phyloP scores from a whole-genome alignment of 495 filamentous ascomycete genomes.

The Halenospora varia region DNA sequence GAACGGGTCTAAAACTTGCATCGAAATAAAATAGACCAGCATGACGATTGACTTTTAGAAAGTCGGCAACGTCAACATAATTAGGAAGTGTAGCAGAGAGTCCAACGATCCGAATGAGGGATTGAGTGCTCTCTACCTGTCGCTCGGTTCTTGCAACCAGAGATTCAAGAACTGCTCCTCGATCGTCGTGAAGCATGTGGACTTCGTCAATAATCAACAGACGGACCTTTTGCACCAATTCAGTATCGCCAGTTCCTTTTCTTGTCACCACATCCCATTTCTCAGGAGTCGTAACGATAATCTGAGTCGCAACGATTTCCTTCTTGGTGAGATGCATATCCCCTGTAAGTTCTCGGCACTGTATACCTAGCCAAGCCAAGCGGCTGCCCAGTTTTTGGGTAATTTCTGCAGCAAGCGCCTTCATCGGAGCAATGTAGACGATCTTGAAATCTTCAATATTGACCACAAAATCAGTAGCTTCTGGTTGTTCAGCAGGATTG shows the following conservation, averaged over 20 bases:
- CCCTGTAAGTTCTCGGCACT: conserved; percentile 87
- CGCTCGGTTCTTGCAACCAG: conserved; percentile 90
- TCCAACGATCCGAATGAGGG: conserved; percentile 91
- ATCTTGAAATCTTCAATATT: conserved; percentile 91
- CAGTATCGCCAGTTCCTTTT: conserved; percentile 95
- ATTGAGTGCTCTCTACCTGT: conserved; percentile 97
- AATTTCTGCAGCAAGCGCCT: conserved; percentile 93
- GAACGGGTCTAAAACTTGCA: conserved; percentile 89
- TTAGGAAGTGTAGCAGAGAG: conserved; percentile 95
- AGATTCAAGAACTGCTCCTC: conserved; percentile 92
- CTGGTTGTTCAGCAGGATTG: conserved; percentile 68
- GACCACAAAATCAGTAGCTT: conserved; percentile 71
- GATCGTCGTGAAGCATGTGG: conserved; percentile 98
- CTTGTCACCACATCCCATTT: conserved; percentile 99
- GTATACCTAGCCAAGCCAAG: conserved; percentile 87
- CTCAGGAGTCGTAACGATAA: conserved; percentile 97
- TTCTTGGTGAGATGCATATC: conserved; percentile 99
- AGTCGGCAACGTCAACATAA: conserved; percentile 93
- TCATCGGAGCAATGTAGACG: conserved; percentile 97
- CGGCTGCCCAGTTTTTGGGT: conserved; percentile 92
- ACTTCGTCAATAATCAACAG: conserved; percentile 98
- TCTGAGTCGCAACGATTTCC: conserved; percentile 92
- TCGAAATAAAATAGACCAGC: conserved; percentile 98
- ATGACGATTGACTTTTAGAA: conserved; percentile 90
- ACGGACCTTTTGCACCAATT: conserved; percentile 94